Conservation (phyloP, 345 rosid species). For the Cardamine resedifolia region DNA sequence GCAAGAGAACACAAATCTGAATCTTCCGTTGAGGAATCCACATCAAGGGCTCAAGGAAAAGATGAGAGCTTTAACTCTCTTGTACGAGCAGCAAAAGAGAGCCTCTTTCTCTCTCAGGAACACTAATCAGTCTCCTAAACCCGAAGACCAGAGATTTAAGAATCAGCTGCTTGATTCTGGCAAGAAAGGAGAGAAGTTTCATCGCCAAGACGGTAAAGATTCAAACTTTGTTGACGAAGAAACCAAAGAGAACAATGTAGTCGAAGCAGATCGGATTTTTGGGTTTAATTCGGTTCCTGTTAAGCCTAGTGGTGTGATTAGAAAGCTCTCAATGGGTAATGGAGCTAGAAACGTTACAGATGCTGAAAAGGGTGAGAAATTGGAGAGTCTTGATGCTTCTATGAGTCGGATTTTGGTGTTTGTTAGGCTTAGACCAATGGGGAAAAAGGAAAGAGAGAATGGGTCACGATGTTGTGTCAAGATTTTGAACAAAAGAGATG, state of each 20-base stretch:
- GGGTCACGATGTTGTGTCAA: conserved; percentile 78
- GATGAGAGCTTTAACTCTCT: conserved; percentile 79
- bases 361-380: conserved; percentile 47
- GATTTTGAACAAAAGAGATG: conserved; percentile 76
- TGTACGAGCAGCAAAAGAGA: conserved; percentile 91
- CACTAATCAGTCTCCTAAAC: conserved; percentile 47
- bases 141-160: conserved; percentile 48
- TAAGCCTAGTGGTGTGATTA: conserved; percentile 50
- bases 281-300: conserved; percentile 54
- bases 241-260: conserved; percentile 62
- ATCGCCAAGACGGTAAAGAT: conserved; percentile 36
- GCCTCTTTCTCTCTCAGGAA: conserved; percentile 55
- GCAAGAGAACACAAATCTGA: conserved; percentile 45
- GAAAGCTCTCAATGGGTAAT: conserved; percentile 72
- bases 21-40: conserved; percentile 57
- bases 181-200: conserved; percentile 40
- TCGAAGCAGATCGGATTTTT: conserved; percentile 53
- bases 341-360: conserved; percentile 42
- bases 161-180: conserved; percentile 51
- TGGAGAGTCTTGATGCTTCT: conserved; percentile 38
- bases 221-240: conserved; percentile 46
- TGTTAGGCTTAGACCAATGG: conserved; percentile 94
- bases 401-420: conserved; percentile 71
- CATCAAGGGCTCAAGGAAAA: conserved; percentile 94
- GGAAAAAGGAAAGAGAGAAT: conserved; percentile 81